Conservation (phyloP, 106 monocot genomes). For the Triglochin maritima region DNA sequence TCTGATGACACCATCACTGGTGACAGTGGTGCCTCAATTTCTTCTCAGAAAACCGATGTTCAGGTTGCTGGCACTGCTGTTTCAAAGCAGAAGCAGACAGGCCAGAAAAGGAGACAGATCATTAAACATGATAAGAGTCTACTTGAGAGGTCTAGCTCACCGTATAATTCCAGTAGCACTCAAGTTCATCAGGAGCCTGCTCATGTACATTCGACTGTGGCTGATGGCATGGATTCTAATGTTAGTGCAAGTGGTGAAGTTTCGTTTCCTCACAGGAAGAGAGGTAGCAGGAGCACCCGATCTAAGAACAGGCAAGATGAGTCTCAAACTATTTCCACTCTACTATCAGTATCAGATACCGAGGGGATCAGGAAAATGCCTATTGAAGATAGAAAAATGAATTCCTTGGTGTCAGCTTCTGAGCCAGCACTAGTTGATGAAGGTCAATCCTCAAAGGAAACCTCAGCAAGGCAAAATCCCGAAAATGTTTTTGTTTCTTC, state of each 20-base stretch:
- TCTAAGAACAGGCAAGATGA: conserved; percentile 37
- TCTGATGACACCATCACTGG: conserved; percentile 1
- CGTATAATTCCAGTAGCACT: conserved; percentile 4
- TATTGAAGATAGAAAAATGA: conserved; percentile 10
- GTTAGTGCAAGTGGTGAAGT: conserved; percentile 9
- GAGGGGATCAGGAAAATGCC: conserved; percentile 14
- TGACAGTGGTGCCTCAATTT: background rate
- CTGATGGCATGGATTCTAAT: conserved; percentile 3
- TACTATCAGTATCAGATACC: conserved; percentile 5
- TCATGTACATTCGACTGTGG: background rate
- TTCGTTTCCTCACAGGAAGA: conserved; percentile 38
- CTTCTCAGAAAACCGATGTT: conserved; percentile 6
- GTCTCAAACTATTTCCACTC: conserved; percentile 4
- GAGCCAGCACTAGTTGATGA: conserved; percentile 8
- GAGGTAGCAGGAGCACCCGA: conserved; percentile 26
- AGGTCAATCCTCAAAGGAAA: background rate
- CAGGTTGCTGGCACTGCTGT: conserved; percentile 9
- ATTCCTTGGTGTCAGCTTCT: background rate
- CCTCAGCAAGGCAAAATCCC: background rate
- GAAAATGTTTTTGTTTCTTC: conserved; percentile 1
- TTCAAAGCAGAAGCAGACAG: conserved; percentile 40
- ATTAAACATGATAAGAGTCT: conserved; percentile 16
- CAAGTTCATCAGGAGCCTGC: conserved; percentile 7
- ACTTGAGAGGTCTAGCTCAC: conserved; percentile 14
- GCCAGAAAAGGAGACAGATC: conserved; percentile 35